Conservation (phyloP, 805 yeast species). For the Candida silvatica region DNA sequence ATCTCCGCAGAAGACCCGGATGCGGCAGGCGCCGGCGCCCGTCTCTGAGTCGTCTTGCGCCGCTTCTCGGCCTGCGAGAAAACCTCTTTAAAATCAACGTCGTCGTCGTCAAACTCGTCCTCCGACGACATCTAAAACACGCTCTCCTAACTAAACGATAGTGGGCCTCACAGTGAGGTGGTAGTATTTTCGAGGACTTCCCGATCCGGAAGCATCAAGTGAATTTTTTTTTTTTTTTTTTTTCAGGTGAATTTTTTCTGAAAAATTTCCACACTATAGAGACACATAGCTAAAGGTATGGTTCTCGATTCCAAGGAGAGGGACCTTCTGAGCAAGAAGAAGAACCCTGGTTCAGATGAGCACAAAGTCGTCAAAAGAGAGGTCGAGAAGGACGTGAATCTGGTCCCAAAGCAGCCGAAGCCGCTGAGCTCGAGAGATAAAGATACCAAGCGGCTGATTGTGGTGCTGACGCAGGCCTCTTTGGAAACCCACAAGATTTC, state of each 20-base stretch:
- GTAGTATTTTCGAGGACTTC: neutral
- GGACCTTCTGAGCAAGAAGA: constrained; percentile 25
- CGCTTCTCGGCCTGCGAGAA: constrained; percentile 1
- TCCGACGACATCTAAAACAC: constrained; percentile 4
- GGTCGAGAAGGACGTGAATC: constrained; percentile 45
- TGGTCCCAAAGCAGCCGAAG: constrained; percentile 83
- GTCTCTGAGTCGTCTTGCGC: neutral
- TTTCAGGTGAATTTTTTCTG: constrained; percentile 3
- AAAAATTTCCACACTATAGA: constrained; percentile 1
- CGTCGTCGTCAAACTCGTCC: constrained; percentile 25
- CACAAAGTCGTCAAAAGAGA: constrained; percentile 10
- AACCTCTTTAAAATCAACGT: constrained; percentile 20
- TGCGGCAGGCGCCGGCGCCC: too few species aligned
- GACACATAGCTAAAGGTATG: constrained; percentile 19
- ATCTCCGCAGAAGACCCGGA: constrained; percentile 24
- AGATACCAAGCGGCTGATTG: constrained; percentile 76
- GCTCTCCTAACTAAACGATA: neutral
- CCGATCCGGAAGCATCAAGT: too few species aligned
- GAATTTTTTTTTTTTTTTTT: too few species aligned
- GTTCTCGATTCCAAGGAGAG: constrained; percentile 40
- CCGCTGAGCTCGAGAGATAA: constrained; percentile 81
- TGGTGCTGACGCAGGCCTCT: constrained; percentile 94
- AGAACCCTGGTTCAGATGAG: constrained; percentile 13
- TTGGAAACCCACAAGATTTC: constrained; percentile 89
- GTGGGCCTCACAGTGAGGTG: neutral